Base-by-base conservation (phyloP, 768 basidiomycete species). In the Russula vinacea region DNA sequence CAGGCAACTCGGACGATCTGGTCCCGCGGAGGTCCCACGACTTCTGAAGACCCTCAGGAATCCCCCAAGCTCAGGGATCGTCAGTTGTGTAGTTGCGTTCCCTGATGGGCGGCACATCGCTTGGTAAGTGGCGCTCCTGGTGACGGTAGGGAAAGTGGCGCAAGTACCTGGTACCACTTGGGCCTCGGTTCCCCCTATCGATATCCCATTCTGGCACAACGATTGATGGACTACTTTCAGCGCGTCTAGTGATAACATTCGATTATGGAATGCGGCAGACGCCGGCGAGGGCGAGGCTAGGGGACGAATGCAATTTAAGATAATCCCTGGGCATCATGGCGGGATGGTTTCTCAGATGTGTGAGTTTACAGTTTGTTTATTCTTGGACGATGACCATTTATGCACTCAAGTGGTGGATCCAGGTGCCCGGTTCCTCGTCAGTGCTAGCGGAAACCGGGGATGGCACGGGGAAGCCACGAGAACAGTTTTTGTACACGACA, bases 241-340 rank as follows among this genome's bases (percentile, higher is more conserved):
- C 68, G 96, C 93, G 11, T 96, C 94, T 10, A 81, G 88, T 56
- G 96, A 98, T 77, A 96, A 96, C 71, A 83, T 98, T 66, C 84
- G 96, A 14, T 75, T 98, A 44, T 98, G 95, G 95, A 94, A 98
- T 69, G 89, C 90, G 14, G 83, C 86, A 14, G 90, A 93, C 62
- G 85, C 86, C 32, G 83, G 81, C 42, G 87, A 89, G 70, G 73
- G 78, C 14, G 92, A 94, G 67, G 79, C 80, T 19, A 81, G 74
- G 55, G 83, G 84, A 60, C 85, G 87, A 9, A 87, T 89, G 19
- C 92, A 87, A 60, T 98, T 96, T 81, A 94, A 93, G 78, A 94
- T 98, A 65, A 90, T 98, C 42, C 88, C 94, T 13, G 96, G 95
- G 0, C 96, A 97, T 77, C 92, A 97, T 76, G 94, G 95, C 42